phyloP scores from a whole-genome alignment of 192 early-diverging fungal genomes.

The Coemansia erecta region DNA sequence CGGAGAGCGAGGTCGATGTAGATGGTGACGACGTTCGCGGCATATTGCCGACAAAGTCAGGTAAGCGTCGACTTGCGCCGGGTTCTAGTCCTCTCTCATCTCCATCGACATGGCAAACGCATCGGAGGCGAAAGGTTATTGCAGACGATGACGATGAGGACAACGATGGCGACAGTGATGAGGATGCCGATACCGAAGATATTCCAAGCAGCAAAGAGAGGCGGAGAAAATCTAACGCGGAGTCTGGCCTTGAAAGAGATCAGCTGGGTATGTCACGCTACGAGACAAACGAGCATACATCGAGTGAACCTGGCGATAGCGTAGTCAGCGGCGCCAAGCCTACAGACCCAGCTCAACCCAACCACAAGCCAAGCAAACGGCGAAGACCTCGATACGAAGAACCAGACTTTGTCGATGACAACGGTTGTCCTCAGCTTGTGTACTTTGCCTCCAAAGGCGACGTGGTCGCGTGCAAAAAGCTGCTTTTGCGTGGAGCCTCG shows the following conservation, averaged over 20 bases:
- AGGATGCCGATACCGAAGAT: conserved; percentile 23
- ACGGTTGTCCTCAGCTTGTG: conserved; percentile 39
- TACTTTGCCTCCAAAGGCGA: conserved; percentile 48
- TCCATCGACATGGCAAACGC: conserved; percentile 10
- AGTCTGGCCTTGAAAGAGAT: conserved; percentile 4
- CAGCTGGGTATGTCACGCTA: neutral
- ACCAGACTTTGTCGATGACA: conserved; percentile 29
- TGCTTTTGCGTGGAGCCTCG: conserved; percentile 38
- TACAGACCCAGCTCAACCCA: conserved; percentile 10
- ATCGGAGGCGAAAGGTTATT: conserved; percentile 30
- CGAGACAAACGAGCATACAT: too few species aligned
- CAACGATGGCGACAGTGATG: conserved; percentile 5
- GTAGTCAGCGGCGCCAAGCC: too few species aligned
- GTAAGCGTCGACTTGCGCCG: neutral
- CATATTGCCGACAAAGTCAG: neutral
- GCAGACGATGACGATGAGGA: conserved; percentile 40
- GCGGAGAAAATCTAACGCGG: conserved; percentile 3
- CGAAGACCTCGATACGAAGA: conserved; percentile 31
- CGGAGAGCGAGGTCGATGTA: conserved; percentile 41
- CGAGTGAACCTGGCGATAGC: too few species aligned
- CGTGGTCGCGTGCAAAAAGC: conserved; percentile 25
- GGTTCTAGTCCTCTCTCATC: conserved; percentile 8
- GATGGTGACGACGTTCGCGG: conserved; percentile 17
- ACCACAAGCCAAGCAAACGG: conserved; percentile 22
- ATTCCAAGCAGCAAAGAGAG: conserved; percentile 2